Conservation (phyloP, 768 basidiomycete genomes). For the Xerocomellus dryophilus region DNA sequence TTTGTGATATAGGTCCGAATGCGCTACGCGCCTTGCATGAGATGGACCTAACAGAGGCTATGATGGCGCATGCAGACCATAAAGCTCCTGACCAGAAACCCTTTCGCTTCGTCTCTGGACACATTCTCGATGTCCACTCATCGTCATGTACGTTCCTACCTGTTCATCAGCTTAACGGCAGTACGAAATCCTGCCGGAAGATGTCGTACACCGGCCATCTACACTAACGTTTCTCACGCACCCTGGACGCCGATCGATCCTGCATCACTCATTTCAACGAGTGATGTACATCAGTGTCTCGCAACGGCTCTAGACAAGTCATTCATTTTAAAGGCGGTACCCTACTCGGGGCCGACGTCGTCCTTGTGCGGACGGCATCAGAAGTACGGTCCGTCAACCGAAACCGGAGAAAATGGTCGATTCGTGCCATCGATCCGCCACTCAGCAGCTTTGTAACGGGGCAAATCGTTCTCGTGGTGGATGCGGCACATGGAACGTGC, state of each 20-base stretch:
- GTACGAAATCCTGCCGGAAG: slow-evolving; percentile 35
- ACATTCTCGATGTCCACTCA: slow-evolving; percentile 41
- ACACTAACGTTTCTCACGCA: not conserved
- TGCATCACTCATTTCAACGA: slow-evolving; percentile 46
- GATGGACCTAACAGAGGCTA: slow-evolving; percentile 43
- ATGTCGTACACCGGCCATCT: slow-evolving; percentile 42
- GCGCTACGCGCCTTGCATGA: slow-evolving; percentile 43
- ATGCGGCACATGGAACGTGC: slow-evolving; percentile 40
- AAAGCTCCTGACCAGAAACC: slow-evolving; percentile 31
- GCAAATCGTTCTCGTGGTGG: slow-evolving; percentile 47
- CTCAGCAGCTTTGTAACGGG: slow-evolving; percentile 43
- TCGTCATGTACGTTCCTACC: not conserved
- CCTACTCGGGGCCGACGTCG: slow-evolving; percentile 43
- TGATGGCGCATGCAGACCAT: slow-evolving; percentile 37
- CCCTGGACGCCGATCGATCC: slow-evolving; percentile 45
- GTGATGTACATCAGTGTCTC: slow-evolving; percentile 41
- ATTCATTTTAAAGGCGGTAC: slow-evolving; percentile 51
- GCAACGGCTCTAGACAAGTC: slow-evolving; percentile 22
- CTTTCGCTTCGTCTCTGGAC: slow-evolving; percentile 44
- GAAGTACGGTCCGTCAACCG: slow-evolving; percentile 8
- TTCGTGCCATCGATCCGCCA: slow-evolving; percentile 48
- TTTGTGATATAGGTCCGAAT: slow-evolving; percentile 41
- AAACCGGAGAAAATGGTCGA: slow-evolving; percentile 49
- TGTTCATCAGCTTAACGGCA: slow-evolving; percentile 8
- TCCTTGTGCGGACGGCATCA: slow-evolving; percentile 35